phyloP scores from a whole-genome alignment of 2,329 filamentous ascomycete genomes.

The Colletotrichum chlorophyti region DNA sequence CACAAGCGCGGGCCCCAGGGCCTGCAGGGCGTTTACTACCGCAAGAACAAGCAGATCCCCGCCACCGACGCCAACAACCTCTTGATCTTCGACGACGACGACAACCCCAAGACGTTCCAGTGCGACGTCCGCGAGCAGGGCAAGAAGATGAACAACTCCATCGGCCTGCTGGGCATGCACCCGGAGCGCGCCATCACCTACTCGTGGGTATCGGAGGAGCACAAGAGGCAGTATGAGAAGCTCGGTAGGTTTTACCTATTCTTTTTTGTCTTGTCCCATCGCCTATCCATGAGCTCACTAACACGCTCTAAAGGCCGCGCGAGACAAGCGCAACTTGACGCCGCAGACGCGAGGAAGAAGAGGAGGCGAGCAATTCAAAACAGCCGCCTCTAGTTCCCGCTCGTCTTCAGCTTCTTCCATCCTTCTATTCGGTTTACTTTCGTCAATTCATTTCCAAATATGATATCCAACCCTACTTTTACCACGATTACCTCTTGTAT shows the following conservation, averaged over 20 bases:
- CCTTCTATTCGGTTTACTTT: not conserved
- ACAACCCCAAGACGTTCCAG: slow-evolving; percentile 29
- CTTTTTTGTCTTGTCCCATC: not conserved
- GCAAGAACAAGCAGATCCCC: slow-evolving; percentile 32
- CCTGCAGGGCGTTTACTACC: slow-evolving; percentile 30
- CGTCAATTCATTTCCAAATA: not conserved
- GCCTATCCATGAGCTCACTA: not conserved
- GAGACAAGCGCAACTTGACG: slow-evolving; percentile 29
- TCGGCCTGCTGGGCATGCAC: slow-evolving; percentile 38
- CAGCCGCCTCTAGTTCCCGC: slow-evolving; percentile 12
- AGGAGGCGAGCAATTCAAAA: slow-evolving; percentile 26
- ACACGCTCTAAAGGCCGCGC: slow-evolving; percentile 7
- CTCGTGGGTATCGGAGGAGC: slow-evolving; percentile 36
- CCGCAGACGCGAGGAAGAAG: slow-evolving; percentile 26
- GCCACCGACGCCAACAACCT: slow-evolving; percentile 26
- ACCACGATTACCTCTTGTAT: not conserved
- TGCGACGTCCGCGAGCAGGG: slow-evolving; percentile 34
- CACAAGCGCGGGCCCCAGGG: slow-evolving; percentile 29
- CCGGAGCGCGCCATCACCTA: slow-evolving; percentile 42
- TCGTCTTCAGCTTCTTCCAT: not conserved
- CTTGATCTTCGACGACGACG: slow-evolving; percentile 29
- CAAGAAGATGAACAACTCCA: slow-evolving; percentile 33
- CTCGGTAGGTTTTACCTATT: slow-evolving; percentile 34
- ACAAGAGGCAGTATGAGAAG: slow-evolving; percentile 33
- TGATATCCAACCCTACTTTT: slow-evolving; percentile 16